Evolutionary conservation across 257 asterid genomes (phyloP).

Genomic region (Coffea eugenioides): DNA sequence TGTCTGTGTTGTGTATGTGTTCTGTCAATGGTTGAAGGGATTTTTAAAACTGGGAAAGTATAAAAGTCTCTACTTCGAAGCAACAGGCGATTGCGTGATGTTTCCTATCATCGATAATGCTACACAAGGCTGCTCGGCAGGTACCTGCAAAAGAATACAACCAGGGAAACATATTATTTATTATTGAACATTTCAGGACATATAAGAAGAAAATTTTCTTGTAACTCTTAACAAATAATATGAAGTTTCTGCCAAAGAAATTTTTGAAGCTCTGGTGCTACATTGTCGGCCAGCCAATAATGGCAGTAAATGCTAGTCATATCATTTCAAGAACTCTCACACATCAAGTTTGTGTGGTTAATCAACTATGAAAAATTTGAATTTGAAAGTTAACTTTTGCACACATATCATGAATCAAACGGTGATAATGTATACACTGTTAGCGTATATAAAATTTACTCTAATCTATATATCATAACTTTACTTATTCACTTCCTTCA

Average conservation of each 20-base stretch:
- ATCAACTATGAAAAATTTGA: too few species aligned
- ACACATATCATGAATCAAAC: too few species aligned
- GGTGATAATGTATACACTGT: too few species aligned
- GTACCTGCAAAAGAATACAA: constrained; percentile 30
- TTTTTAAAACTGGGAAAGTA: neutral
- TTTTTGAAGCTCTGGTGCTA: too few species aligned
- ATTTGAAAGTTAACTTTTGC: too few species aligned
- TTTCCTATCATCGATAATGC: constrained; percentile 6
- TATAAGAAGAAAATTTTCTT: neutral
- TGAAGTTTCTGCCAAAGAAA: too few species aligned
- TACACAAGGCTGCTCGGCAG: constrained; percentile 24
- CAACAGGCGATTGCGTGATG: constrained; percentile 1
- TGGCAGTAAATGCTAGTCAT: too few species aligned
- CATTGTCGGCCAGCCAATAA: too few species aligned
- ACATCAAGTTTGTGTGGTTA: too few species aligned
- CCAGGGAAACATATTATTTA: neutral
- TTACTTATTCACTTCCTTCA: neutral
- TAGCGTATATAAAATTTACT: too few species aligned
- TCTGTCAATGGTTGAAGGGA: neutral
- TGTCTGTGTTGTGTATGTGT: neutral
- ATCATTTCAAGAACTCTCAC: too few species aligned
- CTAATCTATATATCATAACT: too few species aligned
- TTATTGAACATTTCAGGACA: neutral
- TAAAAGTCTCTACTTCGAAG: neutral
- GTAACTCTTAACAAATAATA: neutral